Evolutionary conservation across 2,329 filamentous ascomycete species (phyloP), one percentile per base, ranked within the genome.

Genomic region (Diaporthe humulicola): DNA sequence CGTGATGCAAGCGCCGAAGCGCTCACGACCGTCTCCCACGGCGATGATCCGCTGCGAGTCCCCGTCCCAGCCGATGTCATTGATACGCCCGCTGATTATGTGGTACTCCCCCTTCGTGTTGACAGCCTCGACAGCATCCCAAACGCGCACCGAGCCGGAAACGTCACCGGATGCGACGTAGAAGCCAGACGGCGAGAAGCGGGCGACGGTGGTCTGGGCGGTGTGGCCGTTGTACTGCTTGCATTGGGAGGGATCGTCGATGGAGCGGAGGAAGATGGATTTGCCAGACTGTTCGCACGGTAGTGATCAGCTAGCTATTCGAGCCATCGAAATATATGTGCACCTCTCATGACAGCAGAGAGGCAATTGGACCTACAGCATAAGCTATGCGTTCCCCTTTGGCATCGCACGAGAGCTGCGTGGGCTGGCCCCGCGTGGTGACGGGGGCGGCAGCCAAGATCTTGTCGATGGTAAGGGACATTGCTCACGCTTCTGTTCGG

Each of bases 41-140:
- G 96, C 97, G 80, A 98, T 98, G 81, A 99, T 93, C 67, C 97
- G 93, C 87, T 98, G 96, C 76, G 94, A 98, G 85, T 99, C 97
- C 74, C 96, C 96, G 81, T 98, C 97, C 96, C 97, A 99, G 1
- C 95, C 96, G 78, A 99, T 91, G 83, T 99, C 97, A 82, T 98
- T 98, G 85, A 99, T 96, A 71, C 95, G 93, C 17, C 97, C 97
- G 45, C 94, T 95, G 81, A 98, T 96, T 85, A 98, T 98, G 81
- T 92, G 90, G 85, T 98, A 98, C 84, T 98, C 96, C 78, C 96
- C 95, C 84, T 97, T 98, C 60, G 95, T 98, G 80, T 93, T 94
- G 72, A 89, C 88, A 60, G 95, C 95, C 79, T 95, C 94, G 73
- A 96, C 93, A 17, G 94, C 92, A 83, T 98, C 96, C 97, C 97